Evolutionary conservation across 768 basidiomycete genomes (phyloP).

Genomic region (Trametes villosa): DNA sequence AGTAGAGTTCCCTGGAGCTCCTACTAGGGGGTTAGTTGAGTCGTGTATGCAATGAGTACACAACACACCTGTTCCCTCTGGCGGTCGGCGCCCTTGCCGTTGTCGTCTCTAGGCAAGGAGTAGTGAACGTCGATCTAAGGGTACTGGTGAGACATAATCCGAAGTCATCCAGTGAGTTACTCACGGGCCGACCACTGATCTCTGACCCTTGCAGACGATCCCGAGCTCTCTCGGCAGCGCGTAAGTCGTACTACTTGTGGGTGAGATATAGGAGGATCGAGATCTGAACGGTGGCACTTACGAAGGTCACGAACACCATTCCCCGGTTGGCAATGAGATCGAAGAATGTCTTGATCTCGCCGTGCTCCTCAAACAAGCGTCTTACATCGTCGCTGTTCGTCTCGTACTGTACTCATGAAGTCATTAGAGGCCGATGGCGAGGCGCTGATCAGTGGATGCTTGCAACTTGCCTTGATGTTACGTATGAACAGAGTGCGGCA

Average conservation of each 20-base stretch:
- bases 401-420: slow-evolving; percentile 67
- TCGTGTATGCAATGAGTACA: not conserved
- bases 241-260: slow-evolving; percentile 75
- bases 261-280: not conserved
- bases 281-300: slow-evolving; percentile 50
- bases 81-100: slow-evolving; percentile 56
- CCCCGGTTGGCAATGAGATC: slow-evolving; percentile 93
- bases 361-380: slow-evolving; percentile 86
- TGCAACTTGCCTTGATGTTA: slow-evolving; percentile 90
- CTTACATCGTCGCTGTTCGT: slow-evolving; percentile 86
- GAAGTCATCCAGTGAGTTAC: slow-evolving; percentile 35
- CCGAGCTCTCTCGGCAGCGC: slow-evolving; percentile 90
- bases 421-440: not conserved
- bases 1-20: slow-evolving; percentile 85
- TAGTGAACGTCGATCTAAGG: slow-evolving; percentile 97
- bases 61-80: slow-evolving; percentile 77
- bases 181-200: slow-evolving; percentile 86
- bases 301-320: slow-evolving; percentile 99
- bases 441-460: not conserved
- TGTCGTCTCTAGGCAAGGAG: slow-evolving; percentile 88
- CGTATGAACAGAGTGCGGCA: slow-evolving; percentile 97
- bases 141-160: slow-evolving; percentile 13
- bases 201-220: slow-evolving; percentile 89
- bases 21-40: slow-evolving; percentile 35
- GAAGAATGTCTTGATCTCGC: slow-evolving; percentile 97